Evolutionary conservation across 148 eudicot genomes (phyloP).

Genomic region (Dianthus caryophyllus): DNA sequence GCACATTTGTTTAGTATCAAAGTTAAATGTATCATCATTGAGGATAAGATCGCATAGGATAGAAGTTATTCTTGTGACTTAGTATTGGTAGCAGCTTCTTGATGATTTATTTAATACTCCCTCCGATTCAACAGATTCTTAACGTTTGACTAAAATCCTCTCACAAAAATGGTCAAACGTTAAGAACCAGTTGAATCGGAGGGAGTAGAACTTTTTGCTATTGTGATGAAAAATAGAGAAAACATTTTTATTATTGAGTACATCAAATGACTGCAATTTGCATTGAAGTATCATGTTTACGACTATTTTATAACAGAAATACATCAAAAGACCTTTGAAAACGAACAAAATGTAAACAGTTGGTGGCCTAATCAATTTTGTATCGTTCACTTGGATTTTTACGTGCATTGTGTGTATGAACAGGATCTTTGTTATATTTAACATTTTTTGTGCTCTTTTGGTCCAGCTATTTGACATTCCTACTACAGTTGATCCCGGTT

Average conservation of each 20-base stretch:
- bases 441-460: neutral
- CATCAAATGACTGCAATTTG: neutral
- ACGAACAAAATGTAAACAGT: neutral
- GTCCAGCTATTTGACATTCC: constrained; percentile 73
- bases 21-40: too few species aligned
- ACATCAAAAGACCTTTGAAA: neutral
- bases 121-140: too few species aligned
- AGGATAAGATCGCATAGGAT: too few species aligned
- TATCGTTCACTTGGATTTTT: neutral
- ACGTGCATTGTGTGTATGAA: neutral
- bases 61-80: too few species aligned
- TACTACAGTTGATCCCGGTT: constrained; percentile 91
- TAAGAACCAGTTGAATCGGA: too few species aligned
- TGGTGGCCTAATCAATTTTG: neutral
- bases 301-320: neutral
- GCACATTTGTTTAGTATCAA: too few species aligned
- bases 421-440: neutral
- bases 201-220: too few species aligned
- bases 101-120: too few species aligned
- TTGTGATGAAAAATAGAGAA: too few species aligned
- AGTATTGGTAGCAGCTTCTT: too few species aligned
- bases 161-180: too few species aligned
- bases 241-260: neutral
- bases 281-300: neutral
- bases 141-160: too few species aligned